phyloP scores from a whole-genome alignment of 1,284 basidiomycete species.

The Trichosporon sp. region DNA sequence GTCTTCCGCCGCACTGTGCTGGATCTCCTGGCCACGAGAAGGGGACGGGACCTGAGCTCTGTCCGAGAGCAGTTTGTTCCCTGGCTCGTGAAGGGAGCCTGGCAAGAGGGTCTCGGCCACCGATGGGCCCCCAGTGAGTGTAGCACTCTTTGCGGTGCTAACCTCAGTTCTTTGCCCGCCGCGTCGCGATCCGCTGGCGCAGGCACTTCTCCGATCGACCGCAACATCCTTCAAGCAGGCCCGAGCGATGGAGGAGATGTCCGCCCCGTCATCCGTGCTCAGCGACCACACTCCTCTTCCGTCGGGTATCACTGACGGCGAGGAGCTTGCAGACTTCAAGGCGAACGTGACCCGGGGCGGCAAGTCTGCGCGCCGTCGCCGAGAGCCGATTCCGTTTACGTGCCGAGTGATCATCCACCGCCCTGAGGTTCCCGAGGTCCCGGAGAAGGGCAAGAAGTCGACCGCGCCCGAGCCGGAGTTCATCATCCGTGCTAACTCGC shows the following conservation, averaged over 20 bases:
- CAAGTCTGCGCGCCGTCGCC: constrained; percentile 16
- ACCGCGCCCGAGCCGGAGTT: constrained; percentile 61
- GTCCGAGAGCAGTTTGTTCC: constrained; percentile 84
- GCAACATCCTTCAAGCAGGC: constrained; percentile 37
- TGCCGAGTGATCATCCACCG: constrained; percentile 45
- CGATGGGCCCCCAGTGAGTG: constrained; percentile 52
- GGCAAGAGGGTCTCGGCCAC: constrained; percentile 57
- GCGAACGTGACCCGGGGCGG: constrained; percentile 3
- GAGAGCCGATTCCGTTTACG: constrained; percentile 37
- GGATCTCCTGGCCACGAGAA: constrained; percentile 68
- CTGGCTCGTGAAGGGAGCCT: constrained; percentile 83
- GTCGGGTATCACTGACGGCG: constrained; percentile 22
- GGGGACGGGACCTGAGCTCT: constrained; percentile 68
- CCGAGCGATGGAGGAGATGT: constrained; percentile 23
- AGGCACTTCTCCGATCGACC: constrained; percentile 54
- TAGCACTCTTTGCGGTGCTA: constrained; percentile 2
- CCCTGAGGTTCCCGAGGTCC: constrained; percentile 22
- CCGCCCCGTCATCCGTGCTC: constrained; percentile 30
- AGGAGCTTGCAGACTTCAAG: constrained; percentile 31
- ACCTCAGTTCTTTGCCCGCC: constrained; percentile 51
- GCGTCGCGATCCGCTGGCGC: constrained; percentile 50
- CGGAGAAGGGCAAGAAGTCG: constrained; percentile 32
- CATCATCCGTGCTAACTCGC: constrained; percentile 78
- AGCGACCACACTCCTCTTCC: constrained; percentile 36
- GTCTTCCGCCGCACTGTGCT: constrained; percentile 75